Evolutionary conservation across 768 basidiomycete genomes (phyloP), one percentile per base, ranked within the genome.

Genomic region (Mycena floridula): DNA sequence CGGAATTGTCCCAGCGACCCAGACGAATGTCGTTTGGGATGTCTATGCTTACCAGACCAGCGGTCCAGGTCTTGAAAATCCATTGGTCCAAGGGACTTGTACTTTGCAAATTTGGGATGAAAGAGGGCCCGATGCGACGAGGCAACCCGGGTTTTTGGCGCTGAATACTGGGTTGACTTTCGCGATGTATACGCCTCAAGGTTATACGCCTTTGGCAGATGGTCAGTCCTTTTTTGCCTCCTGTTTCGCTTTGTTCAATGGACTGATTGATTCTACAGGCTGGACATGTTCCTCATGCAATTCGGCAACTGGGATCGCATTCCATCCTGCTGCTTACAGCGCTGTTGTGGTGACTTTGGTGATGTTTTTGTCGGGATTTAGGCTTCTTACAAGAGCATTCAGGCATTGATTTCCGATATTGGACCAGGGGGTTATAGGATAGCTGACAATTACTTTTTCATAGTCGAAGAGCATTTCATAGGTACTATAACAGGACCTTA

Each of bases 71-170:
- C 69, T 78, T 3, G 74, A 73, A 22, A 76, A 73, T 4, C 89
- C 88, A 7, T 76, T 94, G 13, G 86, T 80, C 0, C 81, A 80
- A 52, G 82, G 76, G 23, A 78, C 76, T 22, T 97, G 91, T 59
- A 86, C 85, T 16, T 66, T 95, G 28, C 73, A 77, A 43, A 83
- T 97, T 23, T 86, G 76, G 70, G 91, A 89, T 55, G 85, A 93
- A 44, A 68, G 86, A 52, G 93, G 93, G 0, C 72, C 80, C 5
- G 73, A 68, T 6, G 79, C 82, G 0, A 65, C 68, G 13, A 69
- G 79, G 32, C 59, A 65, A 21, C 75, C 79, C 0, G 92, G 93
- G 3, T 73, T 73, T 54, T 67, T 96, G 51, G 67, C 69, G 52
- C 79, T 85, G 37, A 87, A 89, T 56, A 74, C 73, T 35, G 78